phyloP scores from a whole-genome alignment of 768 basidiomycete genomes.

The Amanita polypyramis region DNA sequence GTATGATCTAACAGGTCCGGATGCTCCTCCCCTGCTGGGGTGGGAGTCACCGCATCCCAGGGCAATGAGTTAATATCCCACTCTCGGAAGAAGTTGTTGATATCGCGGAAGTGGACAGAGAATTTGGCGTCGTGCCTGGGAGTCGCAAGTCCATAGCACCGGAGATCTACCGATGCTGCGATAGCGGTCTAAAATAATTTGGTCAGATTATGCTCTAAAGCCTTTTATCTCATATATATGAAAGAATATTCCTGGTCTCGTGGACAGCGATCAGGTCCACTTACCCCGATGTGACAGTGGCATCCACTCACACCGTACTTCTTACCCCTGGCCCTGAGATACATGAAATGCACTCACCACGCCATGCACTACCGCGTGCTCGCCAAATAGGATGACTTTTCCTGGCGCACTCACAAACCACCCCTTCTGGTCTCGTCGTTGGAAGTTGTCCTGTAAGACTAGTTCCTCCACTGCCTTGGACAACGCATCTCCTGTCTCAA shows the following conservation, averaged over 20 bases:
- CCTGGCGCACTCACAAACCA: constrained; percentile 95
- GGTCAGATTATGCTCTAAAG: constrained; percentile 8
- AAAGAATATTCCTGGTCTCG: constrained; percentile 5
- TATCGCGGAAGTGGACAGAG: constrained; percentile 70
- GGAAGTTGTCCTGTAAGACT: constrained; percentile 27
- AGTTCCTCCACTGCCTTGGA: constrained; percentile 63
- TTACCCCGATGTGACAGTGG: neutral
- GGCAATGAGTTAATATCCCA: constrained; percentile 76
- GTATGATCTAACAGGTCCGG: constrained; percentile 61
- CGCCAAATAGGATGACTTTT: constrained; percentile 96
- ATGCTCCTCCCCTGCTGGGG: constrained; percentile 40
- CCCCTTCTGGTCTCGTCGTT: constrained; percentile 28
- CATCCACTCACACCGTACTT: neutral
- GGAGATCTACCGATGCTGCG: constrained; percentile 89
- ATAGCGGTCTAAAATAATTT: constrained; percentile 64
- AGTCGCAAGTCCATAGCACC: constrained; percentile 81
- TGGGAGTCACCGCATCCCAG: constrained; percentile 60
- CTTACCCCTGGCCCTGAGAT: constrained; percentile 12
- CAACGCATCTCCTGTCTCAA: constrained; percentile 28
- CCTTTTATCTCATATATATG: constrained; percentile 5
- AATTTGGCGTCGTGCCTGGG: constrained; percentile 67
- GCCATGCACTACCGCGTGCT: constrained; percentile 97
- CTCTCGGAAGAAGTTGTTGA: constrained; percentile 65
- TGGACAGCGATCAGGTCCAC: constrained; percentile 5
- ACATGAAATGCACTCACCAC: constrained; percentile 49